Base-by-base conservation (phyloP, 352 stramenopile genomes). In the Globisporangium acanthophoron region DNA sequence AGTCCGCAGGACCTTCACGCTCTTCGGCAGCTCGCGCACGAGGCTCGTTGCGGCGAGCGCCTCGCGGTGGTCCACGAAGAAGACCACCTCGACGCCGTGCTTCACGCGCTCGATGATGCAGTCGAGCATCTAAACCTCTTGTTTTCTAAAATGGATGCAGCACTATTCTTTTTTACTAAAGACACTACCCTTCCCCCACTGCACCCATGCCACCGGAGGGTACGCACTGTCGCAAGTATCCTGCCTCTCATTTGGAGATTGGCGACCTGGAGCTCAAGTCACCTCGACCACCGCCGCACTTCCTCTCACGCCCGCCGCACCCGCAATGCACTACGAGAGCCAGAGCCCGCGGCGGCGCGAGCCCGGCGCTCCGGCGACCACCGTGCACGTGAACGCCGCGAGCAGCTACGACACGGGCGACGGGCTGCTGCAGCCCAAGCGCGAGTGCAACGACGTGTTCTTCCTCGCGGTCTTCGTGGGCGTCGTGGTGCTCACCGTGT, bases 371-470 rank as follows among this genome's bases (percentile, higher is more conserved):
- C 35, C 37, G 12, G 37, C 37, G 12, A 5, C 37, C 37, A 12
- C 37, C 37, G 37, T 12, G 33, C 33, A 35, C 3, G 31, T 9
- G 18, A 8, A 3, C 44, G 20, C n/a, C 13, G 44, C 44, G 8
- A 31, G 3, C 51, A 21, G n/a, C 33, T 56, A 66, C 39, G 21
- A 58, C 18, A 54, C 31, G 39, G 71, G 51, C 46, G 58, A 45
- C 50, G 55, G 5, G 49, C 62, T 15, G 27, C 51, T 58, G 24
- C 58, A 40, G 44, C 45, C 45, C 9, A 67, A 75, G 59, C 74
- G 75, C 64, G 69, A 79, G 52, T 90, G 80, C 78, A 85, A 90
- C 64, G 80, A 90, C 65, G 61, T 94, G 18, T 72, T 92, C 59
- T 90, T 92, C 53, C 37, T 88, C 35, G 64, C 80, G n/a, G 87